Base-by-base conservation (phyloP, 2,329 filamentous ascomycete species). In the Magnaporthales sp. region DNA sequence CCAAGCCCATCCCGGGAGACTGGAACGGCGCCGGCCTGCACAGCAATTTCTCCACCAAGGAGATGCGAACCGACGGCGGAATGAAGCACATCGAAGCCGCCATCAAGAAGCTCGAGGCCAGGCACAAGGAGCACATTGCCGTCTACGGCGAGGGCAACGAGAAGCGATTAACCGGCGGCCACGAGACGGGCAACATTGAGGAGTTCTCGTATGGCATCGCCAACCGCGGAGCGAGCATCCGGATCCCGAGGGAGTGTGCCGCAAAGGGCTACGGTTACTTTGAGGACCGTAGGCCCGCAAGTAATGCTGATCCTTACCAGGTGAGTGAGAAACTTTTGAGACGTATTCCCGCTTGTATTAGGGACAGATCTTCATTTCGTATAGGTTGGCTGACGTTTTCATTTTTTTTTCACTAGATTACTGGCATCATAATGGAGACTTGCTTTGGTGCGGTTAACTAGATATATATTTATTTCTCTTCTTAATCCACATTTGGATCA, bases 141-240 rank as follows among this genome's bases (percentile, higher is more conserved):
- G 91, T 95, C 72, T 96, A 96, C 80, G 92, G 95, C 75, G 92
- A 96, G 84, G 94, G 93, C 79, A 99, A 99, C 84, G 92, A 95
- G 73, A 86, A 90, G 73, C 93, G 95, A 76, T 90, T 98, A 74
- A 98, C 94, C 66, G 95, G 95, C 73, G 86, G 86, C 71, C 92
- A 97, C 81, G 95, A 99, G 88, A 99, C 95, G 11, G 93, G 93
- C 62, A 87, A 85, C 73, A 97, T 97, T 75, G 94, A 99, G 77
- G 86, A 90, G 78, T 99, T 99, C 87, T 89, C 88, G 73, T 98
- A 89, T 80, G 94, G 95, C 76, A 89, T 98, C 69, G 95, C 95
- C 79, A 94, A 98, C 89, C 93, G 95, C 80, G 95, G 94, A 75
- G 90, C 91, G 68, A 96, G 91, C 54, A 93, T 98, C 75, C 92